Conservation (phyloP, 257 asterid genomes). For the Solanum habrochaites region DNA sequence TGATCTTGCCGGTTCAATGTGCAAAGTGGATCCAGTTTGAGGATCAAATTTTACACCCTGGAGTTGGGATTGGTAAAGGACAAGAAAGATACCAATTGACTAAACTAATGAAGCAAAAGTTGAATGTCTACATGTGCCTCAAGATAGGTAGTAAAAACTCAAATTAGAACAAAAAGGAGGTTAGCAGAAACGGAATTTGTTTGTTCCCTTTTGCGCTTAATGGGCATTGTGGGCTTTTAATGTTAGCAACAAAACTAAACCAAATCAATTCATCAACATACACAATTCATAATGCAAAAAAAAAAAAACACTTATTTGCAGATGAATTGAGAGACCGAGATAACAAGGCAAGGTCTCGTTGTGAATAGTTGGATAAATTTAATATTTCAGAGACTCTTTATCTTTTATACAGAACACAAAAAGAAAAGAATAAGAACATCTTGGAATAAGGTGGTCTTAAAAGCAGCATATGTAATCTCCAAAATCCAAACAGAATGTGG, state of each 20-base stretch:
- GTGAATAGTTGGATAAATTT: not conserved
- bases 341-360: not conserved
- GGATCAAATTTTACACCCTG: slow-evolving; percentile 94
- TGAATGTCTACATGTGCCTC: not conserved
- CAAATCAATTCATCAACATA: not conserved
- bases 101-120: not conserved
- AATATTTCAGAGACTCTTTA: not conserved
- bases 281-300: not conserved
- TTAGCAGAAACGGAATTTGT: not conserved
- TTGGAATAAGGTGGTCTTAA: not conserved
- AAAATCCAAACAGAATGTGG: not conserved
- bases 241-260: not conserved
- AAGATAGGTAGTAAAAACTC: not conserved
- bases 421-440: not conserved
- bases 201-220: not conserved
- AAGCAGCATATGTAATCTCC: not conserved
- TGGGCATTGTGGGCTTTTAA: not conserved
- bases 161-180: not conserved
- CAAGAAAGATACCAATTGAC: not conserved
- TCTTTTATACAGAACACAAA: not conserved
- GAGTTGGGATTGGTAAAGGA: not conserved
- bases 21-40: slow-evolving; percentile 80
- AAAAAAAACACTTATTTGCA: not conserved
- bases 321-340: not conserved
- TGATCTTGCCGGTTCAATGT: slow-evolving; percentile 92